Evolutionary conservation across 2,329 filamentous ascomycete species (phyloP), one percentile per base, ranked within the genome.

Genomic region (Periglandula ipomoeae): DNA sequence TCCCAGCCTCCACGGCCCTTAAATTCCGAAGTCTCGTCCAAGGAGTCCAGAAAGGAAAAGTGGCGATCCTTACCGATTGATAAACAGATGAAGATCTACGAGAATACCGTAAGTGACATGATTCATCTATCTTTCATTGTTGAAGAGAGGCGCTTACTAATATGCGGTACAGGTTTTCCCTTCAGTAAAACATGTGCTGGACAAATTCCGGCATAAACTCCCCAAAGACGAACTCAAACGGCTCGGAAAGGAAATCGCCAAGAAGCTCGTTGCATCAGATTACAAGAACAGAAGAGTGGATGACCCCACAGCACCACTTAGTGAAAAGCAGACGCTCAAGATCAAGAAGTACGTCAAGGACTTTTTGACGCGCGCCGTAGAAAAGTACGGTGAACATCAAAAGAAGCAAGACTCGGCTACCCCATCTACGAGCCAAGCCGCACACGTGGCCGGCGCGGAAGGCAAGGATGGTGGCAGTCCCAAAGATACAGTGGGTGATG

Each of bases 11-110:
- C 86, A 1, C 79, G 82, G 51, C 74, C 79, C 10, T 70, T 39
- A 8, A 46, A 32, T 23, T 6, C 72, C 3, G 77, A 69, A 46
- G 72, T 76, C 1, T 74, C 76, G 5, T 67, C 71, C 4, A 74
- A 74, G 41, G 78, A 84, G 64, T 73, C 74, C 5, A 83, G 79
- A 57, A 75, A 76, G 58, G 84, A 88, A 43, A 87, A 84, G 62
- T 89, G 86, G 86, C 76, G 80, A 48, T 76, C 75, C 51, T 64
- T 84, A 27, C 73, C 84, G 1, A 64, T 82, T 56, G 90, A 96
- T 55, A 96, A 96, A 68, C 88, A 93, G 67, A 94, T 89, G 79
- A 95, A 89, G 70, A 75, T 95, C 2, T 97, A 96, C 59, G 90
- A 96, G 65, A 90, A 90, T 61, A 95, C 89, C 46, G 89, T 94